These are phyloP conservation scores for Aspergillus sparsus DNA, from an alignment of 495 filamentous ascomycete species.

Conservation along the genomic window DNA sequence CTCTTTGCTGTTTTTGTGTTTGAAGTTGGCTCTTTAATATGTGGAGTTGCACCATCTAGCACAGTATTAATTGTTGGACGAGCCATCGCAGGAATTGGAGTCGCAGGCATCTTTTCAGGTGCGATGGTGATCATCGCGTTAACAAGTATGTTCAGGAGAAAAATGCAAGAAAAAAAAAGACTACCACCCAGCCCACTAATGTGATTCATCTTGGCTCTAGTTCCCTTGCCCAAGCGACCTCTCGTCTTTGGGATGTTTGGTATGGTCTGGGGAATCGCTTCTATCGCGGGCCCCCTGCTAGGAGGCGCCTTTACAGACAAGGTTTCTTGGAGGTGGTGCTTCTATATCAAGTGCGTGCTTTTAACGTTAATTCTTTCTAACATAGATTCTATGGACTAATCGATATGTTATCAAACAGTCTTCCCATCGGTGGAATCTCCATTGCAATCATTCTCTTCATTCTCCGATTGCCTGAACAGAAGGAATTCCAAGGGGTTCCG, in stretches of 20 bases:
- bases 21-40: constrained; percentile 69
- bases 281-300: constrained; percentile 65
- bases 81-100: constrained; percentile 72
- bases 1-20: constrained; percentile 64
- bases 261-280: constrained; percentile 70
- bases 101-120: constrained; percentile 74
- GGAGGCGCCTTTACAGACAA: constrained; percentile 59
- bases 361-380: not conserved
- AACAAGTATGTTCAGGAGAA: not conserved
- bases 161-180: too few species aligned
- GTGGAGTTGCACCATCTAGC: constrained; percentile 65
- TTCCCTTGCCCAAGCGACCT: constrained; percentile 63
- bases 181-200: too few species aligned
- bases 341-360: constrained; percentile 64
- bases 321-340: constrained; percentile 82
- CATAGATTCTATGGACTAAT: not conserved
- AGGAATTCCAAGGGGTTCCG: constrained; percentile 16
- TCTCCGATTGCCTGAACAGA: constrained; percentile 37
- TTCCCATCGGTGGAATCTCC: constrained; percentile 62
- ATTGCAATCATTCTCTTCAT: constrained; percentile 57
- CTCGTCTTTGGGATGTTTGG: constrained; percentile 68
- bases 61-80: constrained; percentile 70
- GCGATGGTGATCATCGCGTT: constrained; percentile 64
- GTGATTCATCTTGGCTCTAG: not conserved
- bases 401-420: constrained; percentile 8